These are phyloP conservation scores for Rehmannia glutinosa DNA, from an alignment of 257 asterid species.

Conservation along the genomic window DNA sequence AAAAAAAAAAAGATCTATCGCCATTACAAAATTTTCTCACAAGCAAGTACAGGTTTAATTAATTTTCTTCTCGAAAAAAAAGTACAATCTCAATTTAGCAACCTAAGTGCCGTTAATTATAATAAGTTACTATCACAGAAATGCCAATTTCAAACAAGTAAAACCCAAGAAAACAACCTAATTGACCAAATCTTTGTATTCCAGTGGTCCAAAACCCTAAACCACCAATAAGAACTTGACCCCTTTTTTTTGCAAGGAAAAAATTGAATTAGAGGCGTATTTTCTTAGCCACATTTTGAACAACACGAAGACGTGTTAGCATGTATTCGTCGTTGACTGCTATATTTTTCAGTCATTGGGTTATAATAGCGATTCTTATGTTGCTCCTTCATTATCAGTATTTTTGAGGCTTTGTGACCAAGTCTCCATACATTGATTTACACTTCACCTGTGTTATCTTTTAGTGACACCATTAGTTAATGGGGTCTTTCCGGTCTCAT, in stretches of 20 bases:
- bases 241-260: too few relatives aligned
- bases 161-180: not conserved
- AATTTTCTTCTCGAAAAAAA: too few relatives aligned
- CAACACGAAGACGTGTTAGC: not conserved
- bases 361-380: not conserved
- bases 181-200: not conserved
- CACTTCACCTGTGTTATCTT: not conserved
- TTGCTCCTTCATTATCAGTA: not conserved
- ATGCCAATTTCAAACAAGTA: not conserved
- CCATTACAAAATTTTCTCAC: too few relatives aligned
- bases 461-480: not conserved
- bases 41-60: too few relatives aligned
- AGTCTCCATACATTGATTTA: not conserved
- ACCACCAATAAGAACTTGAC: not conserved
- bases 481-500: too few relatives aligned
- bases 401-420: too few relatives aligned
- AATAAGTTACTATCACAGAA: too few relatives aligned
- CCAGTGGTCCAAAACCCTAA: not conserved
- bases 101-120: too few relatives aligned
- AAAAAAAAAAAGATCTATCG: too few relatives aligned
- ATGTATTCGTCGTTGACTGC: not conserved
- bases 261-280: too few relatives aligned
- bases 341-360: not conserved
- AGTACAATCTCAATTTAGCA: too few relatives aligned
- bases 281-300: too few relatives aligned